These are phyloP conservation scores for Laburnicola sp. DNA, from an alignment of 2,329 filamentous ascomycete genomes.

Conservation along the genomic window DNA sequence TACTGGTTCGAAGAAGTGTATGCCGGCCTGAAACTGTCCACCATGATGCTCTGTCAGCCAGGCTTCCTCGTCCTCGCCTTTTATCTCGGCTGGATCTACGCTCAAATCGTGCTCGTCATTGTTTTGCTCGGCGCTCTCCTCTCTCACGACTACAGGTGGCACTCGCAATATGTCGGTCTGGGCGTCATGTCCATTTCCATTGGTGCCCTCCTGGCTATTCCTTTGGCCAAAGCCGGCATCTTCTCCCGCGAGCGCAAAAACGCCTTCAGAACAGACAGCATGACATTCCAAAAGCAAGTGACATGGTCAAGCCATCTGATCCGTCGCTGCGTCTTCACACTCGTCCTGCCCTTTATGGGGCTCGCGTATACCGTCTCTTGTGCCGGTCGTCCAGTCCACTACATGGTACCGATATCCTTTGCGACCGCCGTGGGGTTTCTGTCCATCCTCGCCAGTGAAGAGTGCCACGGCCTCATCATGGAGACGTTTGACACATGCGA, in stretches of 20 bases:
- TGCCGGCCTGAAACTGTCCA: constrained; percentile 67
- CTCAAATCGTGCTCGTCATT: constrained; percentile 73
- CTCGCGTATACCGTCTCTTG: constrained; percentile 70
- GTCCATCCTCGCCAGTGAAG: constrained; percentile 71
- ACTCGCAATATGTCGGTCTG: constrained; percentile 67
- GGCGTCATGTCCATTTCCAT: constrained; percentile 68
- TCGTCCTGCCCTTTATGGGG: constrained; percentile 67
- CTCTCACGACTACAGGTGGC: constrained; percentile 67
- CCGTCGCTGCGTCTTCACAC: constrained; percentile 68
- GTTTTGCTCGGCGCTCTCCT: constrained; percentile 70
- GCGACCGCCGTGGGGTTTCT: constrained; percentile 70
- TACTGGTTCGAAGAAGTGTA: constrained; percentile 79
- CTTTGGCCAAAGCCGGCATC: constrained; percentile 70
- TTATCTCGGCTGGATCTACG: constrained; percentile 80
- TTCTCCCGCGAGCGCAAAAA: constrained; percentile 67
- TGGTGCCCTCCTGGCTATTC: constrained; percentile 70
- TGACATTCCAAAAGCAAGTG: constrained; percentile 66
- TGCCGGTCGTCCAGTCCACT: constrained; percentile 60
- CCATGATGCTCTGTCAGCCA: constrained; percentile 72
- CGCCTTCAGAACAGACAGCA: constrained; percentile 64
- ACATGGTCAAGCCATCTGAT: constrained; percentile 73
- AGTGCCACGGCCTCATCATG: constrained; percentile 78
- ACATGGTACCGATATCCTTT: constrained; percentile 67
- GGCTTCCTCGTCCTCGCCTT: constrained; percentile 72
- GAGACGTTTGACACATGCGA: constrained; percentile 82